These are phyloP conservation scores for Fraxinus xanthoxyloides DNA, from an alignment of 305 asterid genomes.

Conservation along the genomic window DNA sequence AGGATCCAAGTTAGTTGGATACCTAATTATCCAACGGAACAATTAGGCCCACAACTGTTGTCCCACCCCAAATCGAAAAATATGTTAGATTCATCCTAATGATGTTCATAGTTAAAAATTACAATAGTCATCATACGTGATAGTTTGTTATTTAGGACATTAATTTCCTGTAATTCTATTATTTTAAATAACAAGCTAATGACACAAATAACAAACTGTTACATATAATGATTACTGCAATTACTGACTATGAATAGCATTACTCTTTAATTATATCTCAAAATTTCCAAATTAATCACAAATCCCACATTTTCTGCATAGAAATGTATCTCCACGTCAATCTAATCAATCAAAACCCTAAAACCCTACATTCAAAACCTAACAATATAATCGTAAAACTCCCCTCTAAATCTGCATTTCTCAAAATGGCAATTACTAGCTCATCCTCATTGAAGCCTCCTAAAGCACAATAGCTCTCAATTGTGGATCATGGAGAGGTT, in stretches of 20 bases:
- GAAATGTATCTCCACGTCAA: no score
- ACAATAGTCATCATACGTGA: no score
- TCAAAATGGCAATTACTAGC: not conserved
- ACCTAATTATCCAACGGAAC: not conserved
- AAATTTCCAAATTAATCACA: not conserved
- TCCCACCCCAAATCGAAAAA: no score
- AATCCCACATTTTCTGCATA: not conserved
- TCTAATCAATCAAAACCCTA: no score
- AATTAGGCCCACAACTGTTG: not conserved
- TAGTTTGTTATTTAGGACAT: not conserved
- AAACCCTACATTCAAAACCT: no score
- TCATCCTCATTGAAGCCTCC: not conserved
- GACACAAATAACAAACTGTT: not conserved
- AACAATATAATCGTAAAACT: no score
- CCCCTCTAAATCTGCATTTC: no score
- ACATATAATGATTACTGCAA: not conserved
- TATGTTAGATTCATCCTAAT: not conserved
- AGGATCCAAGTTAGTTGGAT: not conserved
- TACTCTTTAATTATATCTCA: not conserved
- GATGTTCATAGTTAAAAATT: no score
- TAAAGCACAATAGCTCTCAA: not conserved
- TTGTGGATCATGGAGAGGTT: not conserved
- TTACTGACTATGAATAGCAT: no score
- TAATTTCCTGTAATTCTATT: no score
- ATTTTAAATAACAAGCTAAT: not conserved